These are phyloP conservation scores for Pisolithus sp. DNA, from an alignment of 768 basidiomycete species.

Conservation along the genomic window DNA sequence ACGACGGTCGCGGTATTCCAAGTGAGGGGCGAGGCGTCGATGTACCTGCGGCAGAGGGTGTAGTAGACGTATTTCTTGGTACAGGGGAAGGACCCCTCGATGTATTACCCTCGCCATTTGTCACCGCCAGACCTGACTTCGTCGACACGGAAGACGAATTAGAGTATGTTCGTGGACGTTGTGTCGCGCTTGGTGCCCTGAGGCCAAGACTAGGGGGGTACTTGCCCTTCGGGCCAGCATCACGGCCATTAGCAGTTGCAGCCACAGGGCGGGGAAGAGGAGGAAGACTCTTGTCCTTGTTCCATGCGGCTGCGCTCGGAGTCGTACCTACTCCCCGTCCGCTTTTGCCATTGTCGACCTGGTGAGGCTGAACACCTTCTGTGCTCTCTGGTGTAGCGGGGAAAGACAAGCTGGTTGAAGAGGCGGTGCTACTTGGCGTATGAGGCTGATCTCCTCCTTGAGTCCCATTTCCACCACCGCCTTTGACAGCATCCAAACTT, in stretches of 20 bases:
- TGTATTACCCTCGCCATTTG: neutral
- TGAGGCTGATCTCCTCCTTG: constrained; percentile 14
- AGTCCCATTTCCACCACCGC: neutral
- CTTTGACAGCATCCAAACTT: constrained; percentile 18
- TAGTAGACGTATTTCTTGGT: neutral
- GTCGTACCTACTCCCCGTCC: constrained; percentile 7
- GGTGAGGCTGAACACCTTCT: constrained; percentile 5
- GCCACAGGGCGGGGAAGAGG: constrained; percentile 19
- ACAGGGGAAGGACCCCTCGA: constrained; percentile 9
- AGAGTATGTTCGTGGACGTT: constrained; percentile 30
- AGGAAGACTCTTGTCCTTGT: constrained; percentile 28
- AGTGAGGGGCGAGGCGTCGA: constrained; percentile 19
- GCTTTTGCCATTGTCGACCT: neutral
- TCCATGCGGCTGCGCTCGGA: neutral
- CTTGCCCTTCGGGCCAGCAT: constrained; percentile 5
- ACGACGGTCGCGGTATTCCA: constrained; percentile 17
- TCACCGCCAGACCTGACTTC: constrained; percentile 9
- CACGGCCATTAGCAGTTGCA: neutral
- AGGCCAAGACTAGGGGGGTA: constrained; percentile 16
- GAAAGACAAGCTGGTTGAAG: constrained; percentile 25
- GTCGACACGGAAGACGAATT: constrained; percentile 24
- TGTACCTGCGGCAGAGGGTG: constrained; percentile 1
- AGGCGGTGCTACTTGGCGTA: constrained; percentile 27
- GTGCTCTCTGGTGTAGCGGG: constrained; percentile 23
- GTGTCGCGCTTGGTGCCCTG: constrained; percentile 7